Conservation (phyloP, 2,329 filamentous ascomycete species). For the Neonectria punicea region DNA sequence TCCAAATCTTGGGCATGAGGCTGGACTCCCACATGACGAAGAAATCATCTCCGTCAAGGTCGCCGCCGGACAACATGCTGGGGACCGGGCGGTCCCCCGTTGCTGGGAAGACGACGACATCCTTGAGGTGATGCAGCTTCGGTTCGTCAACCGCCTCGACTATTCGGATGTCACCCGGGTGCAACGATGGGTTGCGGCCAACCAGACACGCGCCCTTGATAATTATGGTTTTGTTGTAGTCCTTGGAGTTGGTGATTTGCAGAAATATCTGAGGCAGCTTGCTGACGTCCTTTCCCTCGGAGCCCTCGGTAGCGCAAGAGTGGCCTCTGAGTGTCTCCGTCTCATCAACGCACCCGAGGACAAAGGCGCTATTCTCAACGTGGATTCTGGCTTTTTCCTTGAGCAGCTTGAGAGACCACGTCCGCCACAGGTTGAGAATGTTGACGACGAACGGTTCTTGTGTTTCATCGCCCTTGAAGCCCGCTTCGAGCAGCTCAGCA, state of each 20-base stretch:
- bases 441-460: conserved; percentile 85
- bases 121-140: conserved; percentile 77
- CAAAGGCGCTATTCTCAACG: conserved; percentile 84
- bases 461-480: conserved; percentile 73
- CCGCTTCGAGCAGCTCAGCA: conserved; percentile 79
- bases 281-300: conserved; percentile 55
- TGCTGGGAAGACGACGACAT: conserved; percentile 89
- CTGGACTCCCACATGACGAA: conserved; percentile 90
- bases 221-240: conserved; percentile 66
- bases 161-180: conserved; percentile 90
- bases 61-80: conserved; percentile 95
- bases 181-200: conserved; percentile 91
- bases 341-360: conserved; percentile 91
- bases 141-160: conserved; percentile 84
- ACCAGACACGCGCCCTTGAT: conserved; percentile 84
- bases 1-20: conserved; percentile 77
- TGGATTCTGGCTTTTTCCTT: conserved; percentile 93
- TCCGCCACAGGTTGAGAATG: conserved; percentile 83
- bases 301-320: conserved; percentile 57
- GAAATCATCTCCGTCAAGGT: conserved; percentile 96
- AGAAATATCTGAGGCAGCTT: conserved; percentile 88
- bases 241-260: conserved; percentile 73
- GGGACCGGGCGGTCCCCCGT: conserved; percentile 85
- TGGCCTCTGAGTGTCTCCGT: conserved; percentile 80
- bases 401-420: conserved; percentile 88